These are phyloP conservation scores for Euphorbia celastroides DNA, from an alignment of 441 rosid genomes.

Conservation along the genomic window DNA sequence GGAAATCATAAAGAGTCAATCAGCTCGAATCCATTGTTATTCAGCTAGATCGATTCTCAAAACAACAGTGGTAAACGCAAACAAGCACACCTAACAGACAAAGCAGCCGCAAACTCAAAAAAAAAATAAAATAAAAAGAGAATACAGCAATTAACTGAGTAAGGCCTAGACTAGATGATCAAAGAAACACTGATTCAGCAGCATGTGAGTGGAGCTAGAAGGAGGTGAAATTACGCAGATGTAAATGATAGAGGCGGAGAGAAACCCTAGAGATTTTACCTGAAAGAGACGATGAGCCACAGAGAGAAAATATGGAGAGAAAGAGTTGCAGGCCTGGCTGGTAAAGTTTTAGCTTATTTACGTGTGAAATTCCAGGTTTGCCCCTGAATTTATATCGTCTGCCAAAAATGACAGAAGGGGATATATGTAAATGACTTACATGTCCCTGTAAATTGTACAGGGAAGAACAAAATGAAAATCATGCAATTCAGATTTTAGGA, in stretches of 20 bases:
- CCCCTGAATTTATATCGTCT: background rate
- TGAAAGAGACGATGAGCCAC: constrained; percentile 26
- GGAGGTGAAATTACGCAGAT: background rate
- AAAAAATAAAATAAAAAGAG: background rate
- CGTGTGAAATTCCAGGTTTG: constrained; percentile 9
- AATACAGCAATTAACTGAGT: background rate
- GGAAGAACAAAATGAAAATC: too few relatives aligned
- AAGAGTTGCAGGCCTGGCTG: constrained; percentile 9
- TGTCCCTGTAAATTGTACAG: background rate
- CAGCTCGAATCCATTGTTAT: background rate
- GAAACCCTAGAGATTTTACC: constrained; percentile 30
- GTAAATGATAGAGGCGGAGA: background rate
- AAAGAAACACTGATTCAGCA: background rate
- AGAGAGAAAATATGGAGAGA: background rate
- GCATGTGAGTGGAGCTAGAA: background rate
- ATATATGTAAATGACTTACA: background rate
- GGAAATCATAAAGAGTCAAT: constrained; percentile 8
- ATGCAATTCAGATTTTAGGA: too few relatives aligned
- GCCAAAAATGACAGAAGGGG: background rate
- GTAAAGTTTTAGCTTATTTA: constrained; percentile 14
- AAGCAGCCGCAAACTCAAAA: background rate
- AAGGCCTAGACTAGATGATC: background rate
- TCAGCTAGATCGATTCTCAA: background rate
- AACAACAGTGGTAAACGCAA: background rate
- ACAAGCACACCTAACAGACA: too few relatives aligned